Base-by-base conservation (phyloP, 352 stramenopile genomes). In the Phytophthora nicotianae region DNA sequence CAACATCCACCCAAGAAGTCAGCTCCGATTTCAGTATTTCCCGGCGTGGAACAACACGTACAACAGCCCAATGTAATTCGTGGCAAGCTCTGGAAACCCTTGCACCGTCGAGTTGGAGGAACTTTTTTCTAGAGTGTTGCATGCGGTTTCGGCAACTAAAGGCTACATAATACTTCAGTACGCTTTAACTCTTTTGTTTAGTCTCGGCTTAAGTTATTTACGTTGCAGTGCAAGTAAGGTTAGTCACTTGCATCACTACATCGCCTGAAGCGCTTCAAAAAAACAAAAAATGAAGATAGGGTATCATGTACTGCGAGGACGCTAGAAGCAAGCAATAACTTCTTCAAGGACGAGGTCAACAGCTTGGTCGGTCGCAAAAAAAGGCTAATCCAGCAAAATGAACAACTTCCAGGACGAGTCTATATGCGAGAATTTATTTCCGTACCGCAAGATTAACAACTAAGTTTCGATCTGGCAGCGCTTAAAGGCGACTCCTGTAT, bases 61-160 rank as follows among this genome's bases (percentile, higher is more conserved):
- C 40, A 54, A 5, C 42, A 52, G 47, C 52, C 27, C 24, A 56
- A 27, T 2, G 23, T 14, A n/a, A 50, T 2, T n/a, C 20, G 35
- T 4, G 21, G 27, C 8, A 38, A 69, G 6, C 26, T 64, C 9
- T 75, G 68, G 68, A 75, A 70, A 58, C 68, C 68, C 24, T 42
- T 75, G 43, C 68, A 75, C 46, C 65, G 67, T 26, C 29, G 40
- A 35, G 55, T 23, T 17, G 24, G 40, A 41, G 50, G 46, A 35
- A 42, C 16, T 20, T 55, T 29, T 50, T 32, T 49, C 11, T 61
- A 51, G 26, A 26, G 11, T 50, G 35, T 38, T 16, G 32, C 4
- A 8, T 17, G 4, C 26, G 5, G 14, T 40, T 7, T 2, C 19
- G 29, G 35, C 16, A 41, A 41, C 17, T n/a, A n/a, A n/a, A n/a